Evolutionary conservation across 805 yeast species (phyloP).

Genomic region (Metschnikowia peoriensis): DNA sequence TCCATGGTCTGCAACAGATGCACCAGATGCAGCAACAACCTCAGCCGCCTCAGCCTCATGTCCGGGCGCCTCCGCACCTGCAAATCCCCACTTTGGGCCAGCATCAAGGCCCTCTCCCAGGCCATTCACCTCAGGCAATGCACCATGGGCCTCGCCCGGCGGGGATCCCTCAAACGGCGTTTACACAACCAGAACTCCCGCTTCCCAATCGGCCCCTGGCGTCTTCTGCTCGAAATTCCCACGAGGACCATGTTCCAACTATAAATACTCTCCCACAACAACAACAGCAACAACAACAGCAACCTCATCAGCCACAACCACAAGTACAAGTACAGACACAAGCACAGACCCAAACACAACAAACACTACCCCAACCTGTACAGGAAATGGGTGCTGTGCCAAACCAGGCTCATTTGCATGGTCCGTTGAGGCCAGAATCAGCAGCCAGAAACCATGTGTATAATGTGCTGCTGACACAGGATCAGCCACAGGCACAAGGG

Average conservation of each 20-base stretch:
- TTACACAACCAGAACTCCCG: neutral
- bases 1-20: constrained; percentile 11
- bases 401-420: neutral
- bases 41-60: neutral
- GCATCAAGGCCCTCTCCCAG: neutral
- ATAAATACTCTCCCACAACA: neutral
- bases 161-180: neutral
- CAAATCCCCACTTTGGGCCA: neutral
- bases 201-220: neutral
- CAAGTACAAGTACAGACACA: neutral
- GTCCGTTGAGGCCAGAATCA: neutral
- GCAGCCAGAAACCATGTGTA: neutral
- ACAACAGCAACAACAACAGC: neutral
- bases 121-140: neutral
- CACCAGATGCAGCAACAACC: neutral
- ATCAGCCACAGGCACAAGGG: neutral
- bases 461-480: neutral
- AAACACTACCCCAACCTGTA: neutral
- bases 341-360: neutral
- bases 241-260: neutral
- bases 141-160: neutral
- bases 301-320: neutral
- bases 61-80: neutral
- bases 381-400: neutral
- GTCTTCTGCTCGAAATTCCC: neutral